Evolutionary conservation across 208 protist genomes (phyloP).

Genomic region (Acanthamoeba healyi): DNA sequence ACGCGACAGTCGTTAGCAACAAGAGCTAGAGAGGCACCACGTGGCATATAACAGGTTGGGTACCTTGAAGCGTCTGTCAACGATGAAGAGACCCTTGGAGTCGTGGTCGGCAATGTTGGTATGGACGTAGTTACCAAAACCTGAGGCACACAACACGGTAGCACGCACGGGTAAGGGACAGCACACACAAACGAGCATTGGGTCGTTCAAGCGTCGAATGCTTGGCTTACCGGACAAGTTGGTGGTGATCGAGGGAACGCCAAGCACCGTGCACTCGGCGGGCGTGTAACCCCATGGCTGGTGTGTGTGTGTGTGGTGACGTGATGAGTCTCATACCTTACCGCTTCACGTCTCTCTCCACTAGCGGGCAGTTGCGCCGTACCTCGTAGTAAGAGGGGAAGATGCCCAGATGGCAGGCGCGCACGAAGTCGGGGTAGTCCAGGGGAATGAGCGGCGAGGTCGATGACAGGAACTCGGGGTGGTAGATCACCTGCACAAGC

Average conservation of each 20-base stretch:
- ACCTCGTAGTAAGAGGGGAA: conserved; percentile 89
- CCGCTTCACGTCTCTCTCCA: no score
- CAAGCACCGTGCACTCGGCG: conserved; percentile 88
- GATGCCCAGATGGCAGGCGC: conserved; percentile 88
- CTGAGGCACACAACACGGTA: conserved; percentile 71
- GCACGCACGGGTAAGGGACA: no score
- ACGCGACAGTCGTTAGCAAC: no score
- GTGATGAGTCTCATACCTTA: background rate
- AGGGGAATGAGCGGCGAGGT: conserved; percentile 88
- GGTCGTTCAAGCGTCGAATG: no score
- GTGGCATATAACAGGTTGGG: no score
- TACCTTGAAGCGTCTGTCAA: conserved; percentile 86
- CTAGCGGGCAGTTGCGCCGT: background rate
- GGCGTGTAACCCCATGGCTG: conserved; percentile 90
- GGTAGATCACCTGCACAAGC: conserved; percentile 86
- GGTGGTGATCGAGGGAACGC: conserved; percentile 89
- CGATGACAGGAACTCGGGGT: conserved; percentile 89
- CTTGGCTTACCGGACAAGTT: conserved; percentile 78
- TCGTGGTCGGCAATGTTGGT: conserved; percentile 81
- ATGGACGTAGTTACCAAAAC: conserved; percentile 89
- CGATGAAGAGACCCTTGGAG: conserved; percentile 85
- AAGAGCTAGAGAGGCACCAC: no score
- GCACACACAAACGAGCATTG: no score
- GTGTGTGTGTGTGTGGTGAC: background rate
- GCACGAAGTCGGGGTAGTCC: conserved; percentile 90